Evolutionary conservation across 768 basidiomycete genomes (phyloP), one percentile per base, ranked within the genome.

Genomic region (Russula lepida): DNA sequence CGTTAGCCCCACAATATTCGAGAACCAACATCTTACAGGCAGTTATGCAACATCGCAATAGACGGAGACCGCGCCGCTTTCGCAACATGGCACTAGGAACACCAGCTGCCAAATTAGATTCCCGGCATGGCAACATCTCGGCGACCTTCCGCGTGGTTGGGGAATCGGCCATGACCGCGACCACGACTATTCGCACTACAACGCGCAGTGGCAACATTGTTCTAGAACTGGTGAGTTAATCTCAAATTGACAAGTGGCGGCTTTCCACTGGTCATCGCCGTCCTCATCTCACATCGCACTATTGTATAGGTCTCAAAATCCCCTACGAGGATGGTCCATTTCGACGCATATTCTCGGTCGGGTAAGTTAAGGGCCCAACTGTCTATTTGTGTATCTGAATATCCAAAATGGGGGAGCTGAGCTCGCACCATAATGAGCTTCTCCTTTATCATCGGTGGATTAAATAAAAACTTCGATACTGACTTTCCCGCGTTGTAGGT

Each of bases 321-420:
- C 25, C 37, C 56, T 12, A 25, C 37, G 25, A 47, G 56, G 52
- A 41, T 9, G n/a, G 56, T 58, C 28, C 35, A 65, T 30, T 41
- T 65, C n/a, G 62, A 65, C 32, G 48, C 50, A 17, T 64, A 63
- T 57, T 57, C 64, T 49, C 56, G 56, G 48, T 33, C 37, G 15
- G 62, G 64, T 58, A 57, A 58, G 62, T 44, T 19, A 6, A 27
- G 41, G 19, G n/a, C 61, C 56, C 37, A 8, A 30, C 35, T 47
- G 9, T 54, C 21, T 8, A 27, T 41, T 25, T 6, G 37, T 55
- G 47, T 56, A 35, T 52, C 32, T 46, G 48, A 43, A 57, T 57
- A 46, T 52, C 55, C 50, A 53, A 62, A 62, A 56, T 35, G 32
- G 44, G 60, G 43, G 30, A 12, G 30, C 35, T 32, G 32, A 12